phyloP scores from a whole-genome alignment of 495 filamentous ascomycete species.

The Cercophora sp. region DNA sequence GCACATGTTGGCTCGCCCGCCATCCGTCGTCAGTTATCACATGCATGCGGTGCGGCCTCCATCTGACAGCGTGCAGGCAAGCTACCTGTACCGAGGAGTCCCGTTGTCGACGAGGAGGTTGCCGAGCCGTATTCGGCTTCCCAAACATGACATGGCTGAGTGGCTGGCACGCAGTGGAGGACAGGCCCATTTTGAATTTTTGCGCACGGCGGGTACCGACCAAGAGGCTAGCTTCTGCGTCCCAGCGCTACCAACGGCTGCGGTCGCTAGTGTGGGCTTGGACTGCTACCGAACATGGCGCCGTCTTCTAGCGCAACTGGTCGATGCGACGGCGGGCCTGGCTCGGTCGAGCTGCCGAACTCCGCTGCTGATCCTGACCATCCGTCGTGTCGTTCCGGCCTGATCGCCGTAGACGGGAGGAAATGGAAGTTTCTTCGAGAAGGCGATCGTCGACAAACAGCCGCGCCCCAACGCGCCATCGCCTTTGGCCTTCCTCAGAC shows the following conservation, averaged over 20 bases:
- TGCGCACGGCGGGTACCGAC: neutral
- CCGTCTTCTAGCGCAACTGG: neutral
- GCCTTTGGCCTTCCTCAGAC: constrained; percentile 4
- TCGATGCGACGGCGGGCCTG: neutral
- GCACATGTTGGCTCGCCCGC: too few relatives aligned
- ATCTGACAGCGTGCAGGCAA: neutral
- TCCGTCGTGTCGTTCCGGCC: too few relatives aligned
- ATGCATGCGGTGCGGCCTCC: neutral
- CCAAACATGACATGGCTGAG: neutral
- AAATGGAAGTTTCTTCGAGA: too few relatives aligned
- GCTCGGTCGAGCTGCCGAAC: constrained; percentile 7
- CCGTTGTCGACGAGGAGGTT: too few relatives aligned
- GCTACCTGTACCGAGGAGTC: constrained; percentile 1
- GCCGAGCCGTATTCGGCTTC: neutral
- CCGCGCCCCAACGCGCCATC: too few relatives aligned
- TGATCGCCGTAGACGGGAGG: too few relatives aligned
- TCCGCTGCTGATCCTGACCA: constrained; percentile 18
- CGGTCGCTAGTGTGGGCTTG: neutral
- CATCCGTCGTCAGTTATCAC: constrained; percentile 3
- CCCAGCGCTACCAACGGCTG: neutral
- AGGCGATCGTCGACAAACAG: too few relatives aligned
- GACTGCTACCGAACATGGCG: constrained; percentile 1
- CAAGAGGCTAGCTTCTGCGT: neutral
- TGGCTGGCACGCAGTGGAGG: neutral
- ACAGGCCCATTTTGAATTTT: neutral